Percentiles rank a stretch among this genome's conserved stretches.
Conservation (phyloP, 331 rosid genomes). For the Prunus yedoensis region DNA sequence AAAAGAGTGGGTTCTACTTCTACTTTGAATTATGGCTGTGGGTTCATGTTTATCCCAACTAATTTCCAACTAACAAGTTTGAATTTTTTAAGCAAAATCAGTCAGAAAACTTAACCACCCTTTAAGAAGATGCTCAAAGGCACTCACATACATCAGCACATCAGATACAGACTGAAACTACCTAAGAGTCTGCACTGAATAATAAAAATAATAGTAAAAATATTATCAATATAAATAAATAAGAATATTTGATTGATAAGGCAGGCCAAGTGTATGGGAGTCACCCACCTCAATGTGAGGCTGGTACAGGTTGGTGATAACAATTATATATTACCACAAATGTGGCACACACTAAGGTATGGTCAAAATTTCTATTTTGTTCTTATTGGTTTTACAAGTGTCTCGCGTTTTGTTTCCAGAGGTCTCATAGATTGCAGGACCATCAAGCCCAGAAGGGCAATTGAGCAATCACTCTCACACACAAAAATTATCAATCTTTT, state of each 20-base stretch:
- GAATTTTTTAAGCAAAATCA: background rate
- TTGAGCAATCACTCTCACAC: background rate
- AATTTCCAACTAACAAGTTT: slow-evolving; percentile 9
- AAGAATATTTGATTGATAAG: slow-evolving; percentile 10
- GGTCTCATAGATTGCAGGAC: background rate
- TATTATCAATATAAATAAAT: background rate
- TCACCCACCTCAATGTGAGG: slow-evolving; percentile 38
- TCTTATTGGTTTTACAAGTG: background rate
- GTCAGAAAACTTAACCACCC: too few relatives aligned
- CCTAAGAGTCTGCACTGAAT: background rate
- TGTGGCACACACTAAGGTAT: slow-evolving; percentile 25
- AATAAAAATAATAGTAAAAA: slow-evolving; percentile 11
- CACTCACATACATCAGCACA: background rate
- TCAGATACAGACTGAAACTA: background rate
- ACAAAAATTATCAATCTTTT: background rate
- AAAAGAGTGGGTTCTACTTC: slow-evolving; percentile 22
- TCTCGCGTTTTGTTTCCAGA: background rate
- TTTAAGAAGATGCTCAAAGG: too few relatives aligned
- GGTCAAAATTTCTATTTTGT: slow-evolving; percentile 30
- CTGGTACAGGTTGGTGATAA: slow-evolving; percentile 44
- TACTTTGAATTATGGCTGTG: slow-evolving; percentile 1
- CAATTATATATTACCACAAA: slow-evolving; percentile 23
- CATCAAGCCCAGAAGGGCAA: slow-evolving; percentile 1
- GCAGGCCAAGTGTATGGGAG: slow-evolving; percentile 9
- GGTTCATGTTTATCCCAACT: slow-evolving; percentile 2